phyloP scores from a whole-genome alignment of 257 asterid genomes.

The Coffea eugenioides region DNA sequence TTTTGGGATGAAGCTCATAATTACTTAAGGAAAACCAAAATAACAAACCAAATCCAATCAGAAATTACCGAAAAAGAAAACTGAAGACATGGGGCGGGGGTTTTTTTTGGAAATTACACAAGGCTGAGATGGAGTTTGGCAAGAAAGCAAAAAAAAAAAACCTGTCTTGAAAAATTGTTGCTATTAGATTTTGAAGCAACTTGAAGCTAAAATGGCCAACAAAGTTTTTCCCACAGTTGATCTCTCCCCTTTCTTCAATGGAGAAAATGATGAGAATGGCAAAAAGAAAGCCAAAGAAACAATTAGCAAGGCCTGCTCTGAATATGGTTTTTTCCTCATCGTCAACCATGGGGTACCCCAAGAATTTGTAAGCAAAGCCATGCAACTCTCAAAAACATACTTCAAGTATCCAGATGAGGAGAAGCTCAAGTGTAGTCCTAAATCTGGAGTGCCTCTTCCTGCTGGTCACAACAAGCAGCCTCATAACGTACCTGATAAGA shows the following conservation, averaged over 20 bases:
- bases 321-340: constrained; percentile 46
- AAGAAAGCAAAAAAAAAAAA: no score
- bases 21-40: no score
- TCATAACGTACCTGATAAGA: constrained; percentile 39
- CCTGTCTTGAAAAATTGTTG: no score
- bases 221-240: constrained; percentile 48
- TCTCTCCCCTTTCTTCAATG: constrained; percentile 41
- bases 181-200: no score
- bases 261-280: constrained; percentile 26
- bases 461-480: constrained; percentile 52
- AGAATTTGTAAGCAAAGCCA: constrained; percentile 36
- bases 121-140: no score
- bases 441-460: constrained; percentile 39
- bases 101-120: no score
- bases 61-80: no score
- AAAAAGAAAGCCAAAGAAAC: constrained; percentile 29
- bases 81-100: no score
- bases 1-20: no score
- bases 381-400: constrained; percentile 35
- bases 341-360: constrained; percentile 49
- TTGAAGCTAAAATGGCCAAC: constrained; percentile 15
- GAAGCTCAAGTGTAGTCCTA: constrained; percentile 35
- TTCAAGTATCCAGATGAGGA: constrained; percentile 38
- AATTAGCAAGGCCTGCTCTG: constrained; percentile 37
- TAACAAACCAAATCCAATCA: no score